Conservation (phyloP, 2,329 filamentous ascomycete species). For the Colletotrichum tofieldiae region DNA sequence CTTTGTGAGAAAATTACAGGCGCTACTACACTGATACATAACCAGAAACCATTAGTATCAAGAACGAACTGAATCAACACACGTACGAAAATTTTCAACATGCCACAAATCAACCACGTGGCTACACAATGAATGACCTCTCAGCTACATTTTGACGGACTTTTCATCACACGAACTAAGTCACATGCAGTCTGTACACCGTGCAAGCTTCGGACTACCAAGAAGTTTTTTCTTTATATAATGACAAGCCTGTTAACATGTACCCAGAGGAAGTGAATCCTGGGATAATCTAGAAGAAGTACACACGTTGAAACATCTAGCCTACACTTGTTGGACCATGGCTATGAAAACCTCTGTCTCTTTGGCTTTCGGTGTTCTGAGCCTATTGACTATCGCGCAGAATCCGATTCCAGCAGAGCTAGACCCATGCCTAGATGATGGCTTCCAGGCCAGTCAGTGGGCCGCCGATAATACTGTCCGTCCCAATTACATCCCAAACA, state of each 20-base stretch:
- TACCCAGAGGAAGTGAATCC: too few relatives aligned
- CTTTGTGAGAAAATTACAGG: too few relatives aligned
- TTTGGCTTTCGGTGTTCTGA: not conserved
- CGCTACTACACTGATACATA: too few relatives aligned
- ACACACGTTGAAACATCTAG: too few relatives aligned
- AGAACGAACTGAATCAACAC: too few relatives aligned
- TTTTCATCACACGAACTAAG: not conserved
- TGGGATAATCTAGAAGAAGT: not conserved
- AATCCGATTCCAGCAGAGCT: not conserved
- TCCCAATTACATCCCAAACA: slow-evolving; percentile 13
- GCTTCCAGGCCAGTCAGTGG: not conserved
- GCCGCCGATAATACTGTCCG: not conserved
- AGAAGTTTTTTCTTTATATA: too few relatives aligned
- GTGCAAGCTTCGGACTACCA: too few relatives aligned
- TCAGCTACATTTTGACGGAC: too few relatives aligned
- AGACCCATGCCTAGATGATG: slow-evolving; percentile 14
- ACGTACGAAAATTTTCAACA: too few relatives aligned
- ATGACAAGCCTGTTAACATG: not conserved
- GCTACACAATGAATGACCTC: not conserved
- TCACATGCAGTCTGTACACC: rapidly evolving
- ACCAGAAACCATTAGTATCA: not conserved
- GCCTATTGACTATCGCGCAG: not conserved
- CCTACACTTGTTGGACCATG: not conserved
- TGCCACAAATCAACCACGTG: not conserved
- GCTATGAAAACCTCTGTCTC: too few relatives aligned